These are phyloP conservation scores for Musa acuminata DNA, from an alignment of 176 grass and related monocot genomes.

Conservation along the genomic window DNA sequence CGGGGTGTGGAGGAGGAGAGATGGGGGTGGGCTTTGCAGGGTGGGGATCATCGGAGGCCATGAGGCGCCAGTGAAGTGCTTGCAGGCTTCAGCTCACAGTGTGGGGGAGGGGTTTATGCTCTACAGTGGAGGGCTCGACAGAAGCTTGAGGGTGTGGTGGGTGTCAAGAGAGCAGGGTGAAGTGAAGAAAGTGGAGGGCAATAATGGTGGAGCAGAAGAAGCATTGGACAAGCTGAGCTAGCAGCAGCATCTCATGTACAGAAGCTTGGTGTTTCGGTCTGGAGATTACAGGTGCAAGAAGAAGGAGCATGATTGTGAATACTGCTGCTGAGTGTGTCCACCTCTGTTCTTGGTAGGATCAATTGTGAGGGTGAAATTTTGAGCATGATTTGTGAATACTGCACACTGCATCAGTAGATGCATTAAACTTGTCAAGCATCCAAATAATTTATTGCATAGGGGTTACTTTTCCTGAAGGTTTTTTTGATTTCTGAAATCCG, in stretches of 20 bases:
- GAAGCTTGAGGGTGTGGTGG: conserved; percentile 96
- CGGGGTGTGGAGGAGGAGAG: conserved; percentile 49
- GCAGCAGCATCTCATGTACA: not conserved
- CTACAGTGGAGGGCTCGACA: conserved; percentile 80
- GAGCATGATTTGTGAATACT: too few relatives aligned
- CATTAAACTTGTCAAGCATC: too few relatives aligned
- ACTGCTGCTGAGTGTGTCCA: not conserved
- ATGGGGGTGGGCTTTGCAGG: conserved; percentile 30
- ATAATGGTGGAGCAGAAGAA: not conserved
- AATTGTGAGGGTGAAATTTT: not conserved
- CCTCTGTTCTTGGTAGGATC: not conserved
- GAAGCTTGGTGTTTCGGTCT: not conserved
- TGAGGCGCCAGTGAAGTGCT: conserved; percentile 78
- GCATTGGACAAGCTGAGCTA: too few relatives aligned
- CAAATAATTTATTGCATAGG: too few relatives aligned
- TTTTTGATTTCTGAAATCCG: too few relatives aligned
- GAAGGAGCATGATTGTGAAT: not conserved
- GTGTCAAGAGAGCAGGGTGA: conserved; percentile 25
- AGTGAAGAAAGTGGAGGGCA: not conserved
- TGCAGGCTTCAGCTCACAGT: conserved; percentile 50
- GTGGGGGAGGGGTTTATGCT: conserved; percentile 56
- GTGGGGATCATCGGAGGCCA: conserved; percentile 44
- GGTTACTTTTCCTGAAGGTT: too few relatives aligned
- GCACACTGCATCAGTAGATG: too few relatives aligned
- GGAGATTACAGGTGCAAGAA: not conserved